Evolutionary conservation across 768 basidiomycete species (phyloP).

Genomic region (Calocybe gangraenosa): DNA sequence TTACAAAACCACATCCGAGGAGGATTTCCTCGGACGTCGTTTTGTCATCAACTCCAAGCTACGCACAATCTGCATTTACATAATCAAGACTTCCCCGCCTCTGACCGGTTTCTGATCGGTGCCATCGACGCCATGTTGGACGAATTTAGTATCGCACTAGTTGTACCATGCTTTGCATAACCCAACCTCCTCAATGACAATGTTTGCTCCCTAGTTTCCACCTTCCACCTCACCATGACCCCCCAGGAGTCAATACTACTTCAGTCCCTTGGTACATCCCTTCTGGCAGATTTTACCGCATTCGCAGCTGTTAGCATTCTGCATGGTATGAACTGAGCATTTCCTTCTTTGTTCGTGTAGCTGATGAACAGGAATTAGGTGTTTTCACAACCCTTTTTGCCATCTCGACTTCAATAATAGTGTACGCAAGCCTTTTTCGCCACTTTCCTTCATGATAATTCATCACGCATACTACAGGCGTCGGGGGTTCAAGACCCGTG

Average conservation of each 20-base stretch:
- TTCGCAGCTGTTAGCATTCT: background rate
- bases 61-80: too few species aligned
- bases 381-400: slow-evolving; percentile 12
- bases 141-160: too few species aligned
- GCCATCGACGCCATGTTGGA: too few species aligned
- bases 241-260: background rate
- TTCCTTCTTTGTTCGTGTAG: too few species aligned
- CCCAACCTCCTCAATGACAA: too few species aligned
- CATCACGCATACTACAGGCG: background rate
- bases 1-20: too few species aligned
- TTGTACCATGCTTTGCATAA: too few species aligned
- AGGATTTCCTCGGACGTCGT: too few species aligned
- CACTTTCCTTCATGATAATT: background rate
- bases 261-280: background rate
- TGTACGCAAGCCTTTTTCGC: slow-evolving; percentile 28
- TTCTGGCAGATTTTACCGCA: background rate
- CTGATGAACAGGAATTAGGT: background rate
- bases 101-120: too few species aligned
- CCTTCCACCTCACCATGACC: background rate
- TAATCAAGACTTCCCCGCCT: too few species aligned
- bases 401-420: slow-evolving; percentile 32
- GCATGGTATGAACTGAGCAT: background rate
- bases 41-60: too few species aligned
- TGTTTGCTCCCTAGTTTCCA: too few species aligned
- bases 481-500: slow-evolving; percentile 7